These are phyloP conservation scores for Fragaria vesca DNA, from an alignment of 306 rosid genomes.

Conservation along the genomic window DNA sequence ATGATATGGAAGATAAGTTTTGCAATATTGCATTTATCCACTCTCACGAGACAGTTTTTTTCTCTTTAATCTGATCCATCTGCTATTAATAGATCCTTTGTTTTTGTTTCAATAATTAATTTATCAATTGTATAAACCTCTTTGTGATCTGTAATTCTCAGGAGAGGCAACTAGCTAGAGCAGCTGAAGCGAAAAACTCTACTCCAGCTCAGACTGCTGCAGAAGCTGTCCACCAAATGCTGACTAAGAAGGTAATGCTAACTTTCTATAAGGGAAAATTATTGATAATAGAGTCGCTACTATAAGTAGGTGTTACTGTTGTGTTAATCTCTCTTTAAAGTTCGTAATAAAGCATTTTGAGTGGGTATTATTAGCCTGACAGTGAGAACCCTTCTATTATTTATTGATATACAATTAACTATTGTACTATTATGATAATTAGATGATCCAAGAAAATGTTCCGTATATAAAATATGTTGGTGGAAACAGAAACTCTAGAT, in stretches of 20 bases:
- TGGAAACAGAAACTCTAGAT: not conserved
- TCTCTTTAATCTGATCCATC: not conserved
- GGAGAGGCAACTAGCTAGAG: slow-evolving; percentile 23
- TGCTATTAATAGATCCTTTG: not conserved
- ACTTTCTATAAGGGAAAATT: not conserved
- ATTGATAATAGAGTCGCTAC: not conserved
- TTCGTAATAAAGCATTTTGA: not conserved
- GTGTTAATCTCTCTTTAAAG: not conserved
- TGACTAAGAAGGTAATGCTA: slow-evolving; percentile 15
- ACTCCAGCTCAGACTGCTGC: slow-evolving; percentile 10
- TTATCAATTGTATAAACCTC: not conserved
- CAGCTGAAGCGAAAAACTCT: slow-evolving; percentile 12
- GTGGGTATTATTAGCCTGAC: not conserved
- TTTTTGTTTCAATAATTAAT: not conserved
- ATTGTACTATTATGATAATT: not conserved
- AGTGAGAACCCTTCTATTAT: not conserved
- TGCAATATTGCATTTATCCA: not conserved
- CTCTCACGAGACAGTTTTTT: not conserved
- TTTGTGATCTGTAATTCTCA: slow-evolving; percentile 6
- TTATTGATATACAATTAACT: not conserved
- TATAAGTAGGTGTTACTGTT: not conserved
- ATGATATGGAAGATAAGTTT: not conserved
- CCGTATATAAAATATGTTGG: not conserved
- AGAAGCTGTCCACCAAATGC: slow-evolving; percentile 4
- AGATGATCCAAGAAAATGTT: not conserved